Base-by-base conservation (phyloP, 1,284 basidiomycete genomes). In the Malassezia japonica region DNA sequence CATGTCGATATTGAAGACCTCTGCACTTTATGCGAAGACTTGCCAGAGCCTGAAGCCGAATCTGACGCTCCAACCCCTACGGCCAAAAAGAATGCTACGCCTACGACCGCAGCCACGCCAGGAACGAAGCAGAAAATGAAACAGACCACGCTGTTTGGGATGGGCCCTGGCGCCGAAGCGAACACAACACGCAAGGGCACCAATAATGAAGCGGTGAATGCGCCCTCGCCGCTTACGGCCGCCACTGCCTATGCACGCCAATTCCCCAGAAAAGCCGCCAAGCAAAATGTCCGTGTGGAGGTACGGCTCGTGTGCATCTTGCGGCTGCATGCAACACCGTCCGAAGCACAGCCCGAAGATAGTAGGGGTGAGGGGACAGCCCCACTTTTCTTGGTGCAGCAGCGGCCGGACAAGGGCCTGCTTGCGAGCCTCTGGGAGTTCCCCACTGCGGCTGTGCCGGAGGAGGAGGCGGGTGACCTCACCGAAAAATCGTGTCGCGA, bases 211-310 rank as follows among this genome's bases (percentile, higher is more conserved):
- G n/a, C n/a, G n/a, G n/a, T n/a, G n/a, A n/a, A n/a, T n/a, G n/a
- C n/a, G n/a, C n/a, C n/a, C n/a, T n/a, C n/a, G n/a, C n/a, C n/a
- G n/a, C n/a, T n/a, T n/a, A n/a, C n/a, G n/a, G n/a, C n/a, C n/a
- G n/a, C n/a, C n/a, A n/a, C n/a, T n/a, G n/a, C n/a, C 59, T 43
- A 46, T 37, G 18, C 58, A 62, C 53, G 84, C 87, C 25, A 81
- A 16, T 95, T 85, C 71, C 92, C 92, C 0, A 87, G 94, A 85
- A 86, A 84, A 65, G 81, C 79, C 10, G 81, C 82, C 50, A 84
- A 85, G 61, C 91, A 90, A 75, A 86, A 83, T 65, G 81, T 83
- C 2, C 78, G 88, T 33, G 83, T 86, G 64, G 91, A 96, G 70
- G 76, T 86, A 33, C 87, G 90, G 66, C 78, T 84, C 6, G 88